Conservation (phyloP, 352 stramenopile genomes). For the Phytopythium sindhum region DNA sequence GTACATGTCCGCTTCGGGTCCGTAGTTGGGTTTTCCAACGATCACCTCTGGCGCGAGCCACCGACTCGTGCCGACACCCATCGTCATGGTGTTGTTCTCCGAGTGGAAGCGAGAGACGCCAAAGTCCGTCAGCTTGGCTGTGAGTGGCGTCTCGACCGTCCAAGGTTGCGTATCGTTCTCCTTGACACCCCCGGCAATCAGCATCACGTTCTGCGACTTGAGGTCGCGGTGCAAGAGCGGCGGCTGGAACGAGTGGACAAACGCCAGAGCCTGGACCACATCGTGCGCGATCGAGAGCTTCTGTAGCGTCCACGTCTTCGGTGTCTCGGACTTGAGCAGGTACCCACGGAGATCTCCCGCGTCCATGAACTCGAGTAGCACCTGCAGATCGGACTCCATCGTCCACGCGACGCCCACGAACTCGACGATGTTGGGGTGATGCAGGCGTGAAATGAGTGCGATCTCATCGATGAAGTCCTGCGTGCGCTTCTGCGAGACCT, state of each 20-base stretch:
- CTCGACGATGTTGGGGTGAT: constrained; percentile 50
- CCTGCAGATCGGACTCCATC: constrained; percentile 40
- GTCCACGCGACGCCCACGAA: constrained; percentile 53
- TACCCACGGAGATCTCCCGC: constrained; percentile 43
- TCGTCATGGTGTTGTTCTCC: constrained; percentile 32
- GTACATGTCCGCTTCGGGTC: constrained; percentile 38
- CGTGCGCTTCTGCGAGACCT: constrained; percentile 30
- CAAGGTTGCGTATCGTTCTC: background rate
- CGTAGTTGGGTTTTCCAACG: constrained; percentile 21
- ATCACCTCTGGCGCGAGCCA: constrained; percentile 51
- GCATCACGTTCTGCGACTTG: constrained; percentile 44
- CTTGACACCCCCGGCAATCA: constrained; percentile 12
- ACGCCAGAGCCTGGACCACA: constrained; percentile 35
- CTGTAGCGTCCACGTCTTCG: constrained; percentile 28
- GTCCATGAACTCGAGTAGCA: constrained; percentile 55
- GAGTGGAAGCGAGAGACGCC: constrained; percentile 35
- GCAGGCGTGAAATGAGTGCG: constrained; percentile 41
- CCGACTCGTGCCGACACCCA: constrained; percentile 26
- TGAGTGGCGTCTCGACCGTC: constrained; percentile 1
- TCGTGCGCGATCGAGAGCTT: constrained; percentile 35
- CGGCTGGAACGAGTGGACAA: constrained; percentile 34
- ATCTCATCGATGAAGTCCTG: constrained; percentile 42
- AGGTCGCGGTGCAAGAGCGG: constrained; percentile 37
- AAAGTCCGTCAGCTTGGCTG: constrained; percentile 48
- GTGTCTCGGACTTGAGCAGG: constrained; percentile 21